Conservation (phyloP, 495 filamentous ascomycete genomes). For the Trichoderma parareesei region DNA sequence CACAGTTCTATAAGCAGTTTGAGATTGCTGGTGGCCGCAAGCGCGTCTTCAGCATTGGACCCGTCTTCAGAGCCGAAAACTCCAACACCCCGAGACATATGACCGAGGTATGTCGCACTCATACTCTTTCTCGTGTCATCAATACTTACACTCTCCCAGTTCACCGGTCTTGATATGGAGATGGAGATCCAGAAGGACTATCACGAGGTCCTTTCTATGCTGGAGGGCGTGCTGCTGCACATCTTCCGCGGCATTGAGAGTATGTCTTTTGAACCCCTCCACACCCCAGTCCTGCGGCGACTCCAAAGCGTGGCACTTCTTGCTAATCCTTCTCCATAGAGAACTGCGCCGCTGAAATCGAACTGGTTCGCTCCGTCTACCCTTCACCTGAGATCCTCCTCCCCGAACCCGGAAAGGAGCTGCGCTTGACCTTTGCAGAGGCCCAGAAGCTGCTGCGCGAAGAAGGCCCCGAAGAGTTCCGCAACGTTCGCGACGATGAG, state of each 20-base stretch:
- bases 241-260: constrained; percentile 70
- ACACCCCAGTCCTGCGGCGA: too few species aligned
- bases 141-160: constrained; percentile 31
- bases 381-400: constrained; percentile 47
- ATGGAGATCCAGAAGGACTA: constrained; percentile 90
- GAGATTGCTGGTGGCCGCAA: constrained; percentile 88
- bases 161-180: constrained; percentile 94
- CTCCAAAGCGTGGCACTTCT: not conserved
- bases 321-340: constrained; percentile 19
- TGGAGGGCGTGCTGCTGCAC: constrained; percentile 78
- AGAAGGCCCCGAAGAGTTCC: constrained; percentile 63
- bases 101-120: constrained; percentile 52
- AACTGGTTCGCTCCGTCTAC: constrained; percentile 55
- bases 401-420: constrained; percentile 60
- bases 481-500: constrained; percentile 62
- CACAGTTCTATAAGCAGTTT: constrained; percentile 95
- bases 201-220: constrained; percentile 71
- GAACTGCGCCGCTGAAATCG: constrained; percentile 61
- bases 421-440: constrained; percentile 78
- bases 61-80: constrained; percentile 95
- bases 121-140: not conserved
- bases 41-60: constrained; percentile 80
- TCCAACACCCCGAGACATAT: constrained; percentile 93
- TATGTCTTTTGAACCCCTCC: not conserved
- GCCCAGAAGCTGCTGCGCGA: constrained; percentile 74